Evolutionary conservation across 2,329 filamentous ascomycete genomes (phyloP).

Genomic region (Phyllosticta citriasiana): DNA sequence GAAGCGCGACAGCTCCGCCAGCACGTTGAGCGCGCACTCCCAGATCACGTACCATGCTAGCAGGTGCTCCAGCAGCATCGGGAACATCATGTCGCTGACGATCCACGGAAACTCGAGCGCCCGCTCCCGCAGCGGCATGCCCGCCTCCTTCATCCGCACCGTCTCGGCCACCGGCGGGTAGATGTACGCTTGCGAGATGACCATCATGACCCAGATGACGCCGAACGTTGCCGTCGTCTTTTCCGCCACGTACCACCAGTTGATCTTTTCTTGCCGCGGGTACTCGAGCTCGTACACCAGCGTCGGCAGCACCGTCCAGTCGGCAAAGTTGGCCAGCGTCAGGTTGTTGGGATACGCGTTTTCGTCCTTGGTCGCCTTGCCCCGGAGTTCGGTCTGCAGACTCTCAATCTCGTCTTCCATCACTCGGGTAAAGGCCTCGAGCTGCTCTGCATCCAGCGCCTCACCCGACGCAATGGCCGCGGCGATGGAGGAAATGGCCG

Average conservation of each 20-base stretch:
- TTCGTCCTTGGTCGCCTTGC: conserved; percentile 43
- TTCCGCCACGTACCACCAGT: conserved; percentile 66
- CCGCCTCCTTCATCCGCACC: conserved; percentile 56
- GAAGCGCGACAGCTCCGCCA: conserved; percentile 67
- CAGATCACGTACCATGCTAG: conserved; percentile 75
- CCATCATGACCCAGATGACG: conserved; percentile 67
- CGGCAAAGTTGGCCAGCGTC: conserved; percentile 53
- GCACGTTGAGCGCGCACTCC: conserved; percentile 56
- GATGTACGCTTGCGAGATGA: conserved; percentile 66
- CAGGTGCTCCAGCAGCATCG: conserved; percentile 69
- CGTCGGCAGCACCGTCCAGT: conserved; percentile 66
- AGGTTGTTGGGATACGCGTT: conserved; percentile 61
- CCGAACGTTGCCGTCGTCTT: conserved; percentile 62
- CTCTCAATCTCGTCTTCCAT: conserved; percentile 58
- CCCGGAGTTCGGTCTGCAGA: conserved; percentile 54
- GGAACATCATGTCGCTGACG: conserved; percentile 65
- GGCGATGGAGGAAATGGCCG: conserved; percentile 52
- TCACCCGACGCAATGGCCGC: conserved; percentile 51
- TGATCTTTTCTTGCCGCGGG: conserved; percentile 57
- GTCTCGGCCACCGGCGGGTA: conserved; percentile 64
- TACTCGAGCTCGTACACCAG: conserved; percentile 73
- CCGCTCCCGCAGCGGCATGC: conserved; percentile 50
- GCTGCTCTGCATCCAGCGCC: conserved; percentile 52
- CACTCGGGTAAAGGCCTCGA: conserved; percentile 53
- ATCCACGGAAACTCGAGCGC: conserved; percentile 64